Evolutionary conservation across 164 flowering plant genomes (phyloP).

Genomic region (Saururus chinensis): DNA sequence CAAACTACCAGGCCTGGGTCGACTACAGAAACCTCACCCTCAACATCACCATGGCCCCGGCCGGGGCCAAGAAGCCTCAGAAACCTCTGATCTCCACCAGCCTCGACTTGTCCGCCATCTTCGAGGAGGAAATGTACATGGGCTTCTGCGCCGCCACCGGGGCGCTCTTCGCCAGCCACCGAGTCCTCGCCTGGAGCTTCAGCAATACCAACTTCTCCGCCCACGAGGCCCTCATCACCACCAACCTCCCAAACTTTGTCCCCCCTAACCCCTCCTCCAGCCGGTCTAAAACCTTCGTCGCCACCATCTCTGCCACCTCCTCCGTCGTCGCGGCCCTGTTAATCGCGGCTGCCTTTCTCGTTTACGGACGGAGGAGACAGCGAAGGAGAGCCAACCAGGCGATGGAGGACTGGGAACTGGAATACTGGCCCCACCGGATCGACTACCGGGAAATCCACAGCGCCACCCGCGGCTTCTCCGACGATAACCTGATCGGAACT

Average conservation of each 20-base stretch:
- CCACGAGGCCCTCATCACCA: slow-evolving; percentile 22
- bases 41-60: slow-evolving; percentile 29
- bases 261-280: slow-evolving; percentile 7
- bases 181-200: slow-evolving; percentile 36
- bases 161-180: slow-evolving; percentile 18
- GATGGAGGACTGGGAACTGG: slow-evolving; percentile 40
- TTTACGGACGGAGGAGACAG: neutral
- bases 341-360: neutral
- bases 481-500: slow-evolving; percentile 25
- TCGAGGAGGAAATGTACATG: slow-evolving; percentile 33
- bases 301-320: slow-evolving; percentile 15
- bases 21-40: slow-evolving; percentile 16
- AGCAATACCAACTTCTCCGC: slow-evolving; percentile 30
- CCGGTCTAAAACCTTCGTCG: slow-evolving; percentile 14
- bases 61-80: slow-evolving; percentile 22
- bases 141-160: slow-evolving; percentile 39
- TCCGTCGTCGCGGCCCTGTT: slow-evolving; percentile 1
- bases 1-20: slow-evolving; percentile 38
- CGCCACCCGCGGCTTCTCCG: slow-evolving; percentile 32
- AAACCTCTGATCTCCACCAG: slow-evolving; percentile 15
- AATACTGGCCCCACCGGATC: slow-evolving; percentile 47
- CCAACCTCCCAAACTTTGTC: slow-evolving; percentile 31
- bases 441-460: slow-evolving; percentile 20
- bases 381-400: slow-evolving; percentile 6
- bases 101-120: slow-evolving; percentile 22